phyloP scores from a whole-genome alignment of 1,284 basidiomycete genomes.

The Cutaneotrichosporon spelunceum region DNA sequence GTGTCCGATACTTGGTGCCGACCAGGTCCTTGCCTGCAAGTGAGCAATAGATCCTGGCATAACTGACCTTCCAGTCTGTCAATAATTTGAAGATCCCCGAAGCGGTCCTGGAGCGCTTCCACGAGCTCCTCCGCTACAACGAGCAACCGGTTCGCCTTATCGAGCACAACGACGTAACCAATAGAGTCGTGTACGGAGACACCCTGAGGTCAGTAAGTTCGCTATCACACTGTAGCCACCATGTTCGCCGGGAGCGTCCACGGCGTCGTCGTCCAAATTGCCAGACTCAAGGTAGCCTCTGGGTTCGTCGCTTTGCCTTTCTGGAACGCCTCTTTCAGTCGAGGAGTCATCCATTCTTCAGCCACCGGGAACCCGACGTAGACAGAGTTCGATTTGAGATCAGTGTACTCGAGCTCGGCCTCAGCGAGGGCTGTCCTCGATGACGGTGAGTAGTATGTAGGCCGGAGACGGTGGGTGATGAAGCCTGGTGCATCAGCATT shows the following conservation, averaged over 20 bases:
- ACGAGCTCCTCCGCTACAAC: slow-evolving; percentile 72
- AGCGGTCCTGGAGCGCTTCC: slow-evolving; percentile 55
- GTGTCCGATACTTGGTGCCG: slow-evolving; percentile 63
- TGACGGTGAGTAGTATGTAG: slow-evolving; percentile 94
- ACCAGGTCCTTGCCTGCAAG: slow-evolving; percentile 62
- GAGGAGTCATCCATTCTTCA: slow-evolving; percentile 36
- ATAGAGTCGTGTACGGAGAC: slow-evolving; percentile 77
- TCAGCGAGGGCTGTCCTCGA: slow-evolving; percentile 92
- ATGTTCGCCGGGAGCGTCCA: slow-evolving; percentile 97
- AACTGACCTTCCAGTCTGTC: slow-evolving; percentile 57
- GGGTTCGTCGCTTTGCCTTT: slow-evolving; percentile 11
- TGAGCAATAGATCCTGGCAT: slow-evolving; percentile 6
- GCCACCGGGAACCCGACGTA: slow-evolving; percentile 73
- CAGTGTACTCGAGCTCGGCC: slow-evolving; percentile 87
- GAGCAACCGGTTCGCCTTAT: slow-evolving; percentile 50
- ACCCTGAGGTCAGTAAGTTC: slow-evolving; percentile 58
- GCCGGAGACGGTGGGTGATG: slow-evolving; percentile 81
- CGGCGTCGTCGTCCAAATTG: slow-evolving; percentile 99
- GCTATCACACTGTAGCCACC: slow-evolving; percentile 66
- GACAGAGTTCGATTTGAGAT: slow-evolving; percentile 82
- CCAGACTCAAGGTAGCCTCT: slow-evolving; percentile 55
- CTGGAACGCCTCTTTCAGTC: slow-evolving; percentile 29
- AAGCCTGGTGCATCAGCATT: slow-evolving; percentile 20
- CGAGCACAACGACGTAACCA: slow-evolving; percentile 64
- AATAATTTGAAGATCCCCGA: slow-evolving; percentile 59